A percentile compares a stretch with the other conserved stretches of the same genome.
Conservation (phyloP, 2,329 filamentous ascomycete genomes). For the Epichloe sylvatica region DNA sequence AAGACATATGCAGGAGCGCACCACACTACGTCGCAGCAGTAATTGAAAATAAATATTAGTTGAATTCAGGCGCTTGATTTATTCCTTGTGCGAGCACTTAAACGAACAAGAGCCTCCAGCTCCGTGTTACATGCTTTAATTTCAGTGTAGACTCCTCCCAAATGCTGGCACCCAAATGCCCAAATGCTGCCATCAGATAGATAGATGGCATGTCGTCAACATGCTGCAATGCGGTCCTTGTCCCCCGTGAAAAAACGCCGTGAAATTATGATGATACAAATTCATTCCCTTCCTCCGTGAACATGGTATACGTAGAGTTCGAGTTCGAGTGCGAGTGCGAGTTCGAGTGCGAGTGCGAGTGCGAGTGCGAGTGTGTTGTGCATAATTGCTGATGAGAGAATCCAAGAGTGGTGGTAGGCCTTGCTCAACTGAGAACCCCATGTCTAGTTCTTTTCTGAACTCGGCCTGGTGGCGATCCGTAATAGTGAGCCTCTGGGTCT, state of each 20-base stretch:
- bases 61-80: neutral
- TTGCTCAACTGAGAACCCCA: neutral
- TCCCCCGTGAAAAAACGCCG: neutral
- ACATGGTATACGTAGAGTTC: neutral
- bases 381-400: neutral
- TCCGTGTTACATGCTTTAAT: neutral
- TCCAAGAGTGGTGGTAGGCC: neutral
- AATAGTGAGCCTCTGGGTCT: slow-evolving; percentile 26
- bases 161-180: neutral
- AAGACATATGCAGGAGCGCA: neutral
- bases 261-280: neutral
- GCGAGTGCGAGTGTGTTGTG: neutral
- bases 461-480: slow-evolving; percentile 18
- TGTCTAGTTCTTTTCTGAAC: slow-evolving; percentile 10
- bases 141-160: neutral
- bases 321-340: neutral
- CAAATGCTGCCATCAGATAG: neutral
- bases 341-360: too few species aligned
- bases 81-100: neutral
- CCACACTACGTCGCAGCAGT: neutral
- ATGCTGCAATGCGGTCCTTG: neutral
- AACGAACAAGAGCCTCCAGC: neutral
- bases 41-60: neutral
- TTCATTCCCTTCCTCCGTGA: neutral
- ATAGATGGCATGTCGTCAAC: neutral